Percentiles rank a stretch among this genome's conserved stretches.
phyloP scores from a whole-genome alignment of 202 grass and related monocot genomes.

The Elaeis oleifera region DNA sequence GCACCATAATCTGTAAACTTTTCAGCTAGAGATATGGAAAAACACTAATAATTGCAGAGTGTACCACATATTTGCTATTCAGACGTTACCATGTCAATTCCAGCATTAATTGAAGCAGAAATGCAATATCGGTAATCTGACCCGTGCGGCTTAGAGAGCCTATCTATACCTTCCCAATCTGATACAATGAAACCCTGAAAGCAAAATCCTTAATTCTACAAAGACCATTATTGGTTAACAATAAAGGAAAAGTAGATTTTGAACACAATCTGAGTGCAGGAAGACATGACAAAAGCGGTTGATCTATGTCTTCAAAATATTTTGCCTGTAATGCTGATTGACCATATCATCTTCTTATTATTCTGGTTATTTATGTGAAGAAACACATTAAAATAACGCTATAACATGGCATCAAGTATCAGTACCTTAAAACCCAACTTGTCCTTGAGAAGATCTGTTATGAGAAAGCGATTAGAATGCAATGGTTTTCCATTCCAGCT shows the following conservation, averaged over 20 bases:
- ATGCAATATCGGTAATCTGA: constrained; percentile 76
- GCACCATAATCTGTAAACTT: constrained; percentile 77
- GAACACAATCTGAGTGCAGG: too few relatives aligned
- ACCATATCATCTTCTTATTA: too few relatives aligned
- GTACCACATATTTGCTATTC: constrained; percentile 8
- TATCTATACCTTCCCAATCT: constrained; percentile 94
- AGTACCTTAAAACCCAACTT: constrained; percentile 81
- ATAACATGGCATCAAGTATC: neutral
- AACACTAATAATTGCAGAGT: constrained; percentile 2
- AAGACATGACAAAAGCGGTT: too few relatives aligned
- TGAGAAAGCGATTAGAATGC: constrained; percentile 48
- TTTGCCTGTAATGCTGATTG: too few relatives aligned
- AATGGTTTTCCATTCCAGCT: constrained; percentile 74
- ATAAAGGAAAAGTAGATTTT: too few relatives aligned
- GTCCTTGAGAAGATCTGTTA: constrained; percentile 78
- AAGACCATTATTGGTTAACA: neutral
- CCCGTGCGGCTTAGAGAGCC: constrained; percentile 57
- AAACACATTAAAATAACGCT: neutral
- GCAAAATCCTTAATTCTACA: constrained; percentile 11
- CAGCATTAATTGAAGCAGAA: constrained; percentile 70
- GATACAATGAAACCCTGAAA: constrained; percentile 88
- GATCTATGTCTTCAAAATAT: too few relatives aligned
- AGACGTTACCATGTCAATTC: constrained; percentile 88
- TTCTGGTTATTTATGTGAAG: neutral
- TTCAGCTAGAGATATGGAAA: constrained; percentile 12